Percentiles rank a stretch among this genome's conserved stretches.
phyloP scores from a whole-genome alignment of 148 eudicot species.

The Camellia lanceoleosa region DNA sequence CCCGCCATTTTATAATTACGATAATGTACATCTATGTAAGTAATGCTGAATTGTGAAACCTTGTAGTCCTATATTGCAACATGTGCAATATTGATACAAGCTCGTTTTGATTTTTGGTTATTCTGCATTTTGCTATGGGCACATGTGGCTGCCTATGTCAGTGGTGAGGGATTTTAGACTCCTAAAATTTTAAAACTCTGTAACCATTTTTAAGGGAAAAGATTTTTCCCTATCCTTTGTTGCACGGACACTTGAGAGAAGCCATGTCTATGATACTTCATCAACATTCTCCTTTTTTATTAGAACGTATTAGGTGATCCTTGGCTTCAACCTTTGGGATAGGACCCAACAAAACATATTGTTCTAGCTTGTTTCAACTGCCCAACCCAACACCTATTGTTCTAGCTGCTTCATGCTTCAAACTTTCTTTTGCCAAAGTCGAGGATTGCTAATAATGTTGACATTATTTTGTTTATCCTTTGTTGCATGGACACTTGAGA shows the following conservation, averaged over 20 bases:
- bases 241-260: too few species aligned
- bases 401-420: not conserved
- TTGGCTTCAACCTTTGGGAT: not conserved
- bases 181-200: too few species aligned
- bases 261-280: not conserved
- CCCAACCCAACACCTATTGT: not conserved
- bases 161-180: not conserved
- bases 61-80: not conserved
- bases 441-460: not conserved
- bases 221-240: too few species aligned
- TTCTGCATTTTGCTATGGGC: not conserved
- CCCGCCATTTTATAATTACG: not conserved
- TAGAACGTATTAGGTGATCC: not conserved
- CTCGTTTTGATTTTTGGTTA: not conserved
- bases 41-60: not conserved
- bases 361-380: too few species aligned
- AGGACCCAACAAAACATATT: too few species aligned
- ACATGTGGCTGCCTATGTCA: not conserved
- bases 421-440: not conserved
- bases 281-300: not conserved
- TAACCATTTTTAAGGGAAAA: too few species aligned
- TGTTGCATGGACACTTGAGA: too few species aligned
- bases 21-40: not conserved
- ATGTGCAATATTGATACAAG: not conserved
- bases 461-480: too few species aligned